These are phyloP conservation scores for Leccinum arenicola DNA, from an alignment of 768 basidiomycete genomes.

Conservation along the genomic window DNA sequence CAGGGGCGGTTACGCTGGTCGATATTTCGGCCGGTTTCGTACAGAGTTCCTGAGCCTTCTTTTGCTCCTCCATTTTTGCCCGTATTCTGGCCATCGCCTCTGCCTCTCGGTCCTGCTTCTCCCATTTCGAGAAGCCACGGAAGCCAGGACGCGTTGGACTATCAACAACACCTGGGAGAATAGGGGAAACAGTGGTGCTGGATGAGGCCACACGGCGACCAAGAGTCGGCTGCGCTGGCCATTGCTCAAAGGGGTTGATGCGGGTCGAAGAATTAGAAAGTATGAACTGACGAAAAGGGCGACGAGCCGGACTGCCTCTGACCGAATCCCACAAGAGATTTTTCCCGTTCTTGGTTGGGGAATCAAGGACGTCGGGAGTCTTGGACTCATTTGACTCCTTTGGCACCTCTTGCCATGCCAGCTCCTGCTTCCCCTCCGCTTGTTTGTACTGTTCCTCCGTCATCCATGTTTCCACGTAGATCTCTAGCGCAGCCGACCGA, in stretches of 20 bases:
- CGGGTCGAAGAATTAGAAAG: slow-evolving; percentile 42
- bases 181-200: slow-evolving; percentile 25
- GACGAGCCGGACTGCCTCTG: slow-evolving; percentile 40
- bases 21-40: slow-evolving; percentile 35
- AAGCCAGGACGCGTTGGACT: slow-evolving; percentile 50
- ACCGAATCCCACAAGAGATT: slow-evolving; percentile 68
- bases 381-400: slow-evolving; percentile 43
- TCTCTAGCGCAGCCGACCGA: slow-evolving; percentile 60
- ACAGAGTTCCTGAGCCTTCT: slow-evolving; percentile 37
- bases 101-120: slow-evolving; percentile 83
- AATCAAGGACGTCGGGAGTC: slow-evolving; percentile 38
- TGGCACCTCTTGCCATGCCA: slow-evolving; percentile 68
- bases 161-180: slow-evolving; percentile 40
- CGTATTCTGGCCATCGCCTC: slow-evolving; percentile 73
- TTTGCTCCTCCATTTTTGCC: slow-evolving; percentile 45
- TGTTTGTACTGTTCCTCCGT: slow-evolving; percentile 69
- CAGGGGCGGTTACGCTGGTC: slow-evolving; percentile 24
- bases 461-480: slow-evolving; percentile 78
- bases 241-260: slow-evolving; percentile 48
- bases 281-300: slow-evolving; percentile 47
- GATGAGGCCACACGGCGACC: slow-evolving; percentile 45
- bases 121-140: slow-evolving; percentile 72
- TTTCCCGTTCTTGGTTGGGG: slow-evolving; percentile 51
- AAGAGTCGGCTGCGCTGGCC: slow-evolving; percentile 32
- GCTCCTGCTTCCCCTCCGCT: slow-evolving; percentile 55